Conservation (phyloP, 1,284 basidiomycete species). For the Ceratobasidium sp. region DNA sequence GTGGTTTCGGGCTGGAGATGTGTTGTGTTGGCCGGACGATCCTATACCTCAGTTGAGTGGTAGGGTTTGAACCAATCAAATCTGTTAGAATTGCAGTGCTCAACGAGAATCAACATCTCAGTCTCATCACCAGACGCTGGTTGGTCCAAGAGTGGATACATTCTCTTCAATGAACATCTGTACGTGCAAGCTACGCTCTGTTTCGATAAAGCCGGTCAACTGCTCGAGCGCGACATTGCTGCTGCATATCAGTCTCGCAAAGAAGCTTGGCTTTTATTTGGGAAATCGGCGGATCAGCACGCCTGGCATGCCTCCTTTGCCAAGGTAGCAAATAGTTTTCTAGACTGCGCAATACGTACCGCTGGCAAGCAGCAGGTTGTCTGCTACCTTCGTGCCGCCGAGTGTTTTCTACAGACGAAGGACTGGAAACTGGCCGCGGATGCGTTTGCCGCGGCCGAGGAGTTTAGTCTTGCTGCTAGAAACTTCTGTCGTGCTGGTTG, state of each 20-base stretch:
- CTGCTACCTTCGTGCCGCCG: slow-evolving; percentile 60
- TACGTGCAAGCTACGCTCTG: slow-evolving; percentile 73
- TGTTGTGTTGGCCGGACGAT: slow-evolving; percentile 61
- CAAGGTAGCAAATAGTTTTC: slow-evolving; percentile 60
- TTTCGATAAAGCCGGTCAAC: slow-evolving; percentile 67
- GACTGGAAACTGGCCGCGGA: slow-evolving; percentile 60
- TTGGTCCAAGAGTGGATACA: slow-evolving; percentile 68
- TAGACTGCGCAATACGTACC: not conserved
- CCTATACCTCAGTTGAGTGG: slow-evolving; percentile 66
- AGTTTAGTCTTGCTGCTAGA: slow-evolving; percentile 63
- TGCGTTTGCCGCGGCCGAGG: slow-evolving; percentile 61
- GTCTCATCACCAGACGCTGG: slow-evolving; percentile 65
- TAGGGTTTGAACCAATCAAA: not conserved
- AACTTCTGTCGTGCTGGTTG: slow-evolving; percentile 64
- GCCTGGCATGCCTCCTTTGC: slow-evolving; percentile 59
- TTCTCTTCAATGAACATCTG: slow-evolving; percentile 68
- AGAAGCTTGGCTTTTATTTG: slow-evolving; percentile 57
- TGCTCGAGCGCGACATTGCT: slow-evolving; percentile 63
- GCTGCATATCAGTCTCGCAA: slow-evolving; percentile 64
- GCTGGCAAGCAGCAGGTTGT: slow-evolving; percentile 25
- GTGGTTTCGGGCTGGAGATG: slow-evolving; percentile 51
- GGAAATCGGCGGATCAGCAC: slow-evolving; percentile 53
- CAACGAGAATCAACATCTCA: not conserved
- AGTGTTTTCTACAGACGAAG: slow-evolving; percentile 65
- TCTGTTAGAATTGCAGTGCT: slow-evolving; percentile 1